Conservation (phyloP, 169 alveolate species). For the Plasmodium falciparum region DNA sequence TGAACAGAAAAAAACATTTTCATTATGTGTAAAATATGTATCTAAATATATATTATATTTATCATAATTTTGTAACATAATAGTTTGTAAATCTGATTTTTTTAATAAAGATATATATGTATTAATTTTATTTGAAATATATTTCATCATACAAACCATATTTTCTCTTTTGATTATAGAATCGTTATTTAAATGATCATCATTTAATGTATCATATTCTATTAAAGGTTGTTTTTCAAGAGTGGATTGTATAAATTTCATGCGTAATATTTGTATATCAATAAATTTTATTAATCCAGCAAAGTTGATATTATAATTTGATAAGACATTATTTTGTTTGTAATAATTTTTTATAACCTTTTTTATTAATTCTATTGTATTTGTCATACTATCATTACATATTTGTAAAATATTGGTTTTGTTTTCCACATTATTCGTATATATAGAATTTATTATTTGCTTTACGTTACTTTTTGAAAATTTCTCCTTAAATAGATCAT, state of each 20-base stretch:
- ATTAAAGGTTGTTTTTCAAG: too few species aligned
- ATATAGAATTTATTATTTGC: conserved; percentile 5
- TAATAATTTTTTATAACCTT: background rate
- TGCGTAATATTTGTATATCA: conserved; percentile 6
- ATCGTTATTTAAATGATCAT: too few species aligned
- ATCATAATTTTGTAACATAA: conserved; percentile 29
- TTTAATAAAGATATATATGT: conserved; percentile 6
- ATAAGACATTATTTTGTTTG: background rate
- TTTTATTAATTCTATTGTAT: background rate
- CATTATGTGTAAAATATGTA: background rate
- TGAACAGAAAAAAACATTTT: conserved; percentile 19
- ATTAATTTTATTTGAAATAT: conserved; percentile 21
- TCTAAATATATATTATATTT: background rate
- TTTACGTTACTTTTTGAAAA: conserved; percentile 22
- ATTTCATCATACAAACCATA: conserved; percentile 46
- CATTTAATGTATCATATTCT: too few species aligned
- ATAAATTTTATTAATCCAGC: conserved; percentile 35
- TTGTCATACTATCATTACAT: conserved; percentile 3
- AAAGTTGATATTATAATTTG: conserved; percentile 6
- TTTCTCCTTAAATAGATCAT: conserved; percentile 15
- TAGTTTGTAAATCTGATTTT: background rate
- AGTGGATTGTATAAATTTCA: background rate
- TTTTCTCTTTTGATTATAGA: background rate
- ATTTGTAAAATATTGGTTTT: background rate
- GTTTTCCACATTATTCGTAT: background rate